Evolutionary conservation across 1,284 basidiomycete species (phyloP), one percentile per base, ranked within the genome.

Genomic region (Tilletia indica): DNA sequence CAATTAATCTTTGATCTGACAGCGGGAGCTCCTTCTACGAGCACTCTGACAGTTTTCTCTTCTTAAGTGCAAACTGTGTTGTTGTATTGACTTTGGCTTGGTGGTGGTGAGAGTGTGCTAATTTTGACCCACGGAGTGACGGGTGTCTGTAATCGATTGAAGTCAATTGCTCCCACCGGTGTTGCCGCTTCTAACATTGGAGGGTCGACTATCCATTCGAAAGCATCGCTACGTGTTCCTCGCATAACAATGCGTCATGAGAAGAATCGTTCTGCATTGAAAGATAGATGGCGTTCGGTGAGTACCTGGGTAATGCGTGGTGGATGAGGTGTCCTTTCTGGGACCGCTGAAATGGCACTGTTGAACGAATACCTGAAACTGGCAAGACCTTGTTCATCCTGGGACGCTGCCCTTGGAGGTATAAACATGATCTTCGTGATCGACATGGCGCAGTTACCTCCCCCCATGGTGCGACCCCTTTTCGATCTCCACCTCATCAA

Each of bases 391-490:
- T 12, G n/a, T n/a, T n/a, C 12, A 14, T 14, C 14, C n/a, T 12
- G n/a, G 2, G n/a, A n/a, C n/a, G 48, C 48, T 14, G 14, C 12
- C 48, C 2, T 49, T 49, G 48, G 48, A n/a, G n/a, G 48, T 49
- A 49, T 49, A 1, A 49, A 49, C 48, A 49, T 49, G 48, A 49
- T 49, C 48, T 49, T 49, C n/a, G 48, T 49, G 12, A 2, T 1
- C 48, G 48, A 49, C 48, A 49, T 49, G 48, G 48, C 48, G 14
- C 48, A 49, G n/a, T 49, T 49, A n/a, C 48, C 48, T 12, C 48
- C 48, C n/a, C 48, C 48, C 12, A 49, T 49, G 48, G 48, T 2
- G 12, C 48, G 48, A 14, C 48, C 48, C 12, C 48, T 49, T n/a
- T 49, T 49, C n/a, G 48, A 49, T 49, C 14, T n/a, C 48, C 12